Percentiles rank a stretch among this genome's conserved stretches.
These are phyloP conservation scores for Endocalyx cinctus DNA, from an alignment of 2,329 filamentous ascomycete genomes.

Conservation along the genomic window DNA sequence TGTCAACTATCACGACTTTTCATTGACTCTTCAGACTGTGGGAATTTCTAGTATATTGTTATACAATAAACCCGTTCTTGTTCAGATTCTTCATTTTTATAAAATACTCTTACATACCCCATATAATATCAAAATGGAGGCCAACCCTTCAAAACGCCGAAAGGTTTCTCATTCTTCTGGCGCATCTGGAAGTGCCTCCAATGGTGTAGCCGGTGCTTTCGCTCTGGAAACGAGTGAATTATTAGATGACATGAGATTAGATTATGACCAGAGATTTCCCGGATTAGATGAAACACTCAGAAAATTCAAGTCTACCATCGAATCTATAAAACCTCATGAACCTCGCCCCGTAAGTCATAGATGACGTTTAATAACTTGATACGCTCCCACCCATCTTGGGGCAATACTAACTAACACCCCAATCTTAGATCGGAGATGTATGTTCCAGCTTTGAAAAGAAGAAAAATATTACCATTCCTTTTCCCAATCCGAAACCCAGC, in stretches of 20 bases:
- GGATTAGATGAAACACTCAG: slow-evolving; percentile 47
- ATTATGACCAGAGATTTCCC: slow-evolving; percentile 45
- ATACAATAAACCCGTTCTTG: too few relatives aligned
- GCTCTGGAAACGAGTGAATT: slow-evolving; percentile 57
- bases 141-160: too few relatives aligned
- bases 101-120: too few relatives aligned
- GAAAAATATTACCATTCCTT: slow-evolving; percentile 71
- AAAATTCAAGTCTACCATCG: slow-evolving; percentile 48
- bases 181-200: too few relatives aligned
- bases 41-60: too few relatives aligned
- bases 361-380: background rate
- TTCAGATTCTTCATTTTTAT: too few relatives aligned
- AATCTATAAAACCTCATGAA: slow-evolving; percentile 45
- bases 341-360: slow-evolving; percentile 42
- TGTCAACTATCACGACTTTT: too few relatives aligned
- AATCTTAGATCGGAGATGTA: slow-evolving; percentile 62
- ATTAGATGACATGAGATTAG: slow-evolving; percentile 48
- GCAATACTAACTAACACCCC: background rate
- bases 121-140: slow-evolving; percentile 47
- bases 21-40: too few relatives aligned
- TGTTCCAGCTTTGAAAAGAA: slow-evolving; percentile 61
- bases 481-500: slow-evolving; percentile 72
- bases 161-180: too few relatives aligned
- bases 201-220: slow-evolving; percentile 48
- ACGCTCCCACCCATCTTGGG: too few relatives aligned